Conservation (phyloP, 768 basidiomycete genomes). For the Coprinellus micaceus region DNA sequence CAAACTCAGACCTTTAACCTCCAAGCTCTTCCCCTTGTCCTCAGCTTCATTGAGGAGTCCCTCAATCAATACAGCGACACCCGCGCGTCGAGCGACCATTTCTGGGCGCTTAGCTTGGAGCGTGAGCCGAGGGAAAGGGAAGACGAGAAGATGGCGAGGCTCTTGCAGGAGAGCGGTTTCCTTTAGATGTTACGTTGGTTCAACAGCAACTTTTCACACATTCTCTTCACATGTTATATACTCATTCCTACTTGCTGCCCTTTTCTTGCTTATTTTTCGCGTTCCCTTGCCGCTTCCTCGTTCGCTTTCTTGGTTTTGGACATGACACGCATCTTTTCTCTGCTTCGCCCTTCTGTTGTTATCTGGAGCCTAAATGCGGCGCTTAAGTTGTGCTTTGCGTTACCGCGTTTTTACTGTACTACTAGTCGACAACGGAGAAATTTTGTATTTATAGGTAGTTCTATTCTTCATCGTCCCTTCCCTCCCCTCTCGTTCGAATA, state of each 20-base stretch:
- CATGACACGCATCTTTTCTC: not conserved
- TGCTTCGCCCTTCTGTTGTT: not conserved
- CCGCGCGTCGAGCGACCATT: conserved; percentile 65
- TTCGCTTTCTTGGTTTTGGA: conserved; percentile 12
- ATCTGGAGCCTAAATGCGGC: not conserved
- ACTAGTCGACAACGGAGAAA: conserved; percentile 7
- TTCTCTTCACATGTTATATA: not conserved
- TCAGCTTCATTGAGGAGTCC: conserved; percentile 74
- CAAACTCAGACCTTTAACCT: conserved; percentile 91
- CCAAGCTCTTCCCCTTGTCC: conserved; percentile 59
- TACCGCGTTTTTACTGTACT: conserved; percentile 4
- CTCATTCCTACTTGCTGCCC: not conserved
- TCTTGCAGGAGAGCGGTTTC: conserved; percentile 87
- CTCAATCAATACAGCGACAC: conserved; percentile 69
- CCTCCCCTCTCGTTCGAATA: not conserved
- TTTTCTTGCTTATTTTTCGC: not conserved
- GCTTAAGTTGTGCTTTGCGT: not conserved
- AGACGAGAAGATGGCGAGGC: conserved; percentile 92
- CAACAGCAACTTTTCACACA: not conserved
- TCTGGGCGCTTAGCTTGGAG: conserved; percentile 83
- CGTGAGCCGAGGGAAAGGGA: conserved; percentile 93
- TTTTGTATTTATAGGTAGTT: conserved; percentile 8
- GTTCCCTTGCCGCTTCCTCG: conserved; percentile 4
- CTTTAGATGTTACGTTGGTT: conserved; percentile 36
- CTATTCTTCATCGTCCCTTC: not conserved